Percentiles rank a stretch among this genome's conserved stretches.
Conservation (phyloP, 1,284 basidiomycete species). For the Puccinia polysora region DNA sequence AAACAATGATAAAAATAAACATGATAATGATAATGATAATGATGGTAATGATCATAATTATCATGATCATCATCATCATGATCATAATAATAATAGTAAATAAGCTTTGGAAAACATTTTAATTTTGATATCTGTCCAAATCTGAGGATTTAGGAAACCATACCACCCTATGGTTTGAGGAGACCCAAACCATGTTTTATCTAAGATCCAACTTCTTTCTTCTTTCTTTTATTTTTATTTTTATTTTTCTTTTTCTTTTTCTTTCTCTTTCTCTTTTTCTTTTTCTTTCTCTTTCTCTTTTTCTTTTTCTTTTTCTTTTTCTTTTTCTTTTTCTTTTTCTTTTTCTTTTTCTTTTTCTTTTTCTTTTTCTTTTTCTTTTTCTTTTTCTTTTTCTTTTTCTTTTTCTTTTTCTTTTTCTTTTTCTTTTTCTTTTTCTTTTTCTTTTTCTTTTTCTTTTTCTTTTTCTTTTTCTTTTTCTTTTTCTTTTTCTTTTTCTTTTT, state of each 20-base stretch:
- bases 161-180: too few species aligned
- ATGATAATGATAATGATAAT: too few species aligned
- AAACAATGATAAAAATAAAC: too few species aligned
- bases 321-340: background rate
- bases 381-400: background rate
- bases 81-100: too few species aligned
- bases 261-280: background rate
- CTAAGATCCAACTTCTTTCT: too few species aligned
- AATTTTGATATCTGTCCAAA: too few species aligned
- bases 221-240: conserved; percentile 1
- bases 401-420: background rate
- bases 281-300: background rate
- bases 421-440: background rate
- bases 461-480: background rate
- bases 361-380: background rate
- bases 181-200: too few species aligned
- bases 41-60: too few species aligned
- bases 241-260: background rate
- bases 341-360: background rate
- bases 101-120: too few species aligned
- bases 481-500: background rate
- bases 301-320: background rate
- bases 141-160: too few species aligned
- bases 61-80: too few species aligned
- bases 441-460: background rate